Conservation (phyloP, 1,139 yeast species). For the Kodamaea ohmeri region DNA sequence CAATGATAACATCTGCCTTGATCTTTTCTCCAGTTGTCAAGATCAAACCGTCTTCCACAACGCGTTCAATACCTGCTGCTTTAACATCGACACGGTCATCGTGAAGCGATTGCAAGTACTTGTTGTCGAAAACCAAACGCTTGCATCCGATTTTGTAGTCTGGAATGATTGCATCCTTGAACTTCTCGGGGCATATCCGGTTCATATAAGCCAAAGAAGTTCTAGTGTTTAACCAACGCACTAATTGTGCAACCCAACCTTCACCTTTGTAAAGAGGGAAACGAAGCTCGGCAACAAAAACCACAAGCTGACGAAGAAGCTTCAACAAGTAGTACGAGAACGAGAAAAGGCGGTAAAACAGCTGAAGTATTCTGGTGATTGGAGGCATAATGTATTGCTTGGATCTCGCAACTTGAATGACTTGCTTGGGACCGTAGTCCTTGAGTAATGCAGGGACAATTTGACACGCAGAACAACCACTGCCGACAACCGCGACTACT, state of each 20-base stretch:
- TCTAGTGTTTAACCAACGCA: constrained; percentile 26
- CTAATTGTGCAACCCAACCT: constrained; percentile 25
- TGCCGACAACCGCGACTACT: constrained; percentile 25
- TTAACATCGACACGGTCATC: constrained; percentile 33
- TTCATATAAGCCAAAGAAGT: constrained; percentile 29
- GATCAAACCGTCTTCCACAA: constrained; percentile 30
- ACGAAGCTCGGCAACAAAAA: constrained; percentile 31
- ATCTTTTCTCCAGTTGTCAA: constrained; percentile 30
- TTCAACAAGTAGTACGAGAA: constrained; percentile 27
- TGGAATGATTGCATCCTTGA: constrained; percentile 34
- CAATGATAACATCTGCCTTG: constrained; percentile 41
- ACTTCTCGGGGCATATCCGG: constrained; percentile 32
- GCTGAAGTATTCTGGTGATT: constrained; percentile 24
- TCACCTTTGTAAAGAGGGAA: constrained; percentile 38
- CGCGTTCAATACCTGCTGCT: constrained; percentile 24
- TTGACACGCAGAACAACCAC: constrained; percentile 27
- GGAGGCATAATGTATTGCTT: constrained; percentile 45
- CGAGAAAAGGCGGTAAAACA: constrained; percentile 25
- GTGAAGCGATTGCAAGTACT: constrained; percentile 33
- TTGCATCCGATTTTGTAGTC: constrained; percentile 45
- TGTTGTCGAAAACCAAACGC: constrained; percentile 39
- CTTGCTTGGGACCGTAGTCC: constrained; percentile 25
- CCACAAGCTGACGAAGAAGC: constrained; percentile 29
- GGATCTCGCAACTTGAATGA: constrained; percentile 37
- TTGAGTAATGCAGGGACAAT: constrained; percentile 28